A percentile compares a stretch with the other conserved stretches of the same genome.
Evolutionary conservation across 345 rosid species (phyloP).

Genomic region (Ceriops zippeliana): DNA sequence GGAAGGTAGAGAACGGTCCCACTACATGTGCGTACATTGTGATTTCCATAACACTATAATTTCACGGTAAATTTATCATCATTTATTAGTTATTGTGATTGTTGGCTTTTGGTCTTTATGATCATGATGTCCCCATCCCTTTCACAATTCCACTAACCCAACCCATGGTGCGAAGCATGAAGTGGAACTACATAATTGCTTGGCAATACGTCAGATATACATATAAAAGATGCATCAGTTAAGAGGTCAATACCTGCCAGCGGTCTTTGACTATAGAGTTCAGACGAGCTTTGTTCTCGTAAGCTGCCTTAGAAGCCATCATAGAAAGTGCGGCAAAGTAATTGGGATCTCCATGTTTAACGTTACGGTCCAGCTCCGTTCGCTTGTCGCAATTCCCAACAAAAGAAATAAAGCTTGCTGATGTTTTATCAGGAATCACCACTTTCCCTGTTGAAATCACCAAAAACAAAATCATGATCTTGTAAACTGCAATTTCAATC

Average conservation of each 20-base stretch:
- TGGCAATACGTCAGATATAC: no score
- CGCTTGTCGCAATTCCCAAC: slow-evolving; percentile 47
- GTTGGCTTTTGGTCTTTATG: no score
- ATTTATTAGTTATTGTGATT: no score
- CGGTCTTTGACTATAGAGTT: slow-evolving; percentile 31
- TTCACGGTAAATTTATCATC: no score
- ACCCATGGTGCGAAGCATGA: no score
- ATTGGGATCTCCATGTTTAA: slow-evolving; percentile 34
- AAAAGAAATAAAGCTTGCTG: slow-evolving; percentile 42
- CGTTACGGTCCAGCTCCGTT: slow-evolving; percentile 40
- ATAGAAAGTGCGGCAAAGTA: slow-evolving; percentile 51
- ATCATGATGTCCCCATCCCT: no score
- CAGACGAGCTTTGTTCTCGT: slow-evolving; percentile 57
- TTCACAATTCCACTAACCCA: no score
- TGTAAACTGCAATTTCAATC: neutral
- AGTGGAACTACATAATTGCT: no score
- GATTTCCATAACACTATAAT: no score
- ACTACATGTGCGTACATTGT: no score
- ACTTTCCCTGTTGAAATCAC: slow-evolving; percentile 35
- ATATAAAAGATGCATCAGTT: no score
- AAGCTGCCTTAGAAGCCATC: slow-evolving; percentile 63
- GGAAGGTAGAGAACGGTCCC: no score
- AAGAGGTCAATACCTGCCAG: slow-evolving; percentile 50
- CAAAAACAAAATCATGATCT: neutral
- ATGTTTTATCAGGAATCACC: slow-evolving; percentile 37